Percentiles rank a stretch among this genome's conserved stretches.
Conservation (phyloP, 2,329 filamentous ascomycete species). For the Curvularia verruculosa region DNA sequence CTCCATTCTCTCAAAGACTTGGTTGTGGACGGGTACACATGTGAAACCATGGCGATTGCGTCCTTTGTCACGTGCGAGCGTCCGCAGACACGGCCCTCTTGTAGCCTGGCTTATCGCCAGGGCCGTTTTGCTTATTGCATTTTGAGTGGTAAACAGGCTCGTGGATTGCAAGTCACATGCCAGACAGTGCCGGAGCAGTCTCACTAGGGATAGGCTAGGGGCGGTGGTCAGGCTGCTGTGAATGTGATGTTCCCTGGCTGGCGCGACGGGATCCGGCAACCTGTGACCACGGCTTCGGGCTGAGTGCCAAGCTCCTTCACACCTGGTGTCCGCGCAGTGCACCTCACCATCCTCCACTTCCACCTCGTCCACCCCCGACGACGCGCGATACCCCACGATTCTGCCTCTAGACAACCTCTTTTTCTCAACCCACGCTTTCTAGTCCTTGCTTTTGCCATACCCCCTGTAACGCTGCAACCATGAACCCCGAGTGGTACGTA, state of each 20-base stretch:
- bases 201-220: slow-evolving; percentile 18
- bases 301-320: slow-evolving; percentile 30
- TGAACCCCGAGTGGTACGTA: slow-evolving; percentile 93
- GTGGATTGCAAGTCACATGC: slow-evolving; percentile 14
- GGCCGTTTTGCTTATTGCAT: background rate
- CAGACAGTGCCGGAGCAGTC: slow-evolving; percentile 15
- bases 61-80: slow-evolving; percentile 15
- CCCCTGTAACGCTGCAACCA: slow-evolving; percentile 57
- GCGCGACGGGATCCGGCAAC: slow-evolving; percentile 25
- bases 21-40: background rate
- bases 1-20: slow-evolving; percentile 29
- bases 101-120: background rate
- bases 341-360: slow-evolving; percentile 20
- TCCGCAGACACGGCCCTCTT: background rate
- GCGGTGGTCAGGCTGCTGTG: slow-evolving; percentile 22
- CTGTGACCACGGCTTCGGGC: slow-evolving; percentile 30
- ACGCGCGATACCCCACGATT: slow-evolving; percentile 33
- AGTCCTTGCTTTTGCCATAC: slow-evolving; percentile 14
- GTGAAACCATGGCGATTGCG: background rate
- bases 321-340: slow-evolving; percentile 26
- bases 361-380: slow-evolving; percentile 33
- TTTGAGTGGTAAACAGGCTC: slow-evolving; percentile 2
- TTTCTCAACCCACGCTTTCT: slow-evolving; percentile 13
- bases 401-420: slow-evolving; percentile 18
- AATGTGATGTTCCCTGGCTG: slow-evolving; percentile 30